Base-by-base conservation (phyloP, 495 filamentous ascomycete species). In the Tuber indicum region DNA sequence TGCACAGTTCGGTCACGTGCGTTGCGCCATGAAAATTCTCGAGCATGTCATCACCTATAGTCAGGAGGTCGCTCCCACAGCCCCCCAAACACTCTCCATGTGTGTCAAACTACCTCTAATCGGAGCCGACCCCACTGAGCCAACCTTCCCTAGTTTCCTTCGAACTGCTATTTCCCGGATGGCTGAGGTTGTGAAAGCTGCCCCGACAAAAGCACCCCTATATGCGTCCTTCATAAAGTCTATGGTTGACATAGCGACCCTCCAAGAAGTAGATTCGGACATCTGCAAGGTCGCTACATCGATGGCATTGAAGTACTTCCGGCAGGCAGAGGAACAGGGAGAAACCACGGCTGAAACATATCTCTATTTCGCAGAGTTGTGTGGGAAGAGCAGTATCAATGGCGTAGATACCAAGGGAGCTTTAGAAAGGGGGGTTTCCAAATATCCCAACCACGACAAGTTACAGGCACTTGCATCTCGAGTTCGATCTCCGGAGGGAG, bases 141-240 rank as follows among this genome's bases (percentile, higher is more conserved):
- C 90, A 19, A 88, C 88, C 6, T 97, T 97, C 85, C 94, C 95
- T 3, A 85, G 86, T 72, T 90, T 90, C 45, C 83, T 99, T 58
- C 88, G 89, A 52, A 86, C 86, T 73, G 87, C 89, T 19, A 86
- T 98, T 42, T 86, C 87, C 4, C 85, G 88, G 47, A 85, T 98
- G 78, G 86, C 85, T 71, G 83, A 83, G 42, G 86, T 84, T 9
- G 71, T 87, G 46, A 83, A 82, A 66, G 86, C 80, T 71, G 87
- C 87, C 6, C 83, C 82, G 23, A 84, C 87, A 71, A 86, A 81
- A 77, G 79, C 79, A 17, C 81, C 77, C 43, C 84, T 95, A 39
- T 86, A 87, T 17, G 85, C 85, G 75, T 89, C 89, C 81, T 86
- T 90, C 44, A 85, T 87, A 43, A 84, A 77, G 41, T 93, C 91